Percentiles rank a stretch among this genome's conserved stretches.
phyloP scores from a whole-genome alignment of 441 rosid species.

The Cnidoscolus chayamansa region DNA sequence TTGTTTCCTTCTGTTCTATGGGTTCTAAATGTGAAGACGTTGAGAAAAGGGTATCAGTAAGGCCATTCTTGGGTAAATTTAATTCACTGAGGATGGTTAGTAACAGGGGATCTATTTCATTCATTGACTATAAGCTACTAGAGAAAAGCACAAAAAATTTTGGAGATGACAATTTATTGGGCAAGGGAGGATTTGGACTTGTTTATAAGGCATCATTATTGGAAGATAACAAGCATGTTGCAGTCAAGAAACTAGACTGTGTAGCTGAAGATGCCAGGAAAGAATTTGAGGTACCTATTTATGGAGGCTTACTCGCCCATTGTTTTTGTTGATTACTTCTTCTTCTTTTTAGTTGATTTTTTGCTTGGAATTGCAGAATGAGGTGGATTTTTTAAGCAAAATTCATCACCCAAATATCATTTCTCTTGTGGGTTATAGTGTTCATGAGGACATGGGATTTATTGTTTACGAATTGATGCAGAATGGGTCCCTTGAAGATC shows the following conservation, averaged over 20 bases:
- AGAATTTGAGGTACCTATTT: slow-evolving; percentile 66
- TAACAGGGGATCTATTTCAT: slow-evolving; percentile 47
- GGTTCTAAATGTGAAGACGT: slow-evolving; percentile 37
- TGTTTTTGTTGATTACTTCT: not conserved
- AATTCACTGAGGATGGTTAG: slow-evolving; percentile 41
- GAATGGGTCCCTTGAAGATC: slow-evolving; percentile 81
- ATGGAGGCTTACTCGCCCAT: not conserved
- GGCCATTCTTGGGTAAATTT: slow-evolving; percentile 53
- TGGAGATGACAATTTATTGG: slow-evolving; percentile 62
- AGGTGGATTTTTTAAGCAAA: slow-evolving; percentile 70
- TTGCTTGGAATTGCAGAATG: slow-evolving; percentile 54
- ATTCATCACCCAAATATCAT: slow-evolving; percentile 73
- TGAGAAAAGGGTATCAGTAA: slow-evolving; percentile 44
- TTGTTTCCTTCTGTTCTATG: slow-evolving; percentile 22
- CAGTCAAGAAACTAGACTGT: slow-evolving; percentile 82
- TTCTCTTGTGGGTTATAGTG: slow-evolving; percentile 67
- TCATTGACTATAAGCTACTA: slow-evolving; percentile 57
- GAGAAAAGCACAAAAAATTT: slow-evolving; percentile 68
- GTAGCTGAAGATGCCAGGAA: slow-evolving; percentile 52
- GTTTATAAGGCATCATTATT: slow-evolving; percentile 66
- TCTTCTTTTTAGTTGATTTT: slow-evolving; percentile 14
- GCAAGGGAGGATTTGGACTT: slow-evolving; percentile 83
- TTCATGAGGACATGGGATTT: slow-evolving; percentile 47
- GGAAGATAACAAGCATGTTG: slow-evolving; percentile 54
- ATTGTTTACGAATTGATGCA: slow-evolving; percentile 85